Conservation (phyloP, 805 yeast genomes). For the Saturnispora gosingensis region DNA sequence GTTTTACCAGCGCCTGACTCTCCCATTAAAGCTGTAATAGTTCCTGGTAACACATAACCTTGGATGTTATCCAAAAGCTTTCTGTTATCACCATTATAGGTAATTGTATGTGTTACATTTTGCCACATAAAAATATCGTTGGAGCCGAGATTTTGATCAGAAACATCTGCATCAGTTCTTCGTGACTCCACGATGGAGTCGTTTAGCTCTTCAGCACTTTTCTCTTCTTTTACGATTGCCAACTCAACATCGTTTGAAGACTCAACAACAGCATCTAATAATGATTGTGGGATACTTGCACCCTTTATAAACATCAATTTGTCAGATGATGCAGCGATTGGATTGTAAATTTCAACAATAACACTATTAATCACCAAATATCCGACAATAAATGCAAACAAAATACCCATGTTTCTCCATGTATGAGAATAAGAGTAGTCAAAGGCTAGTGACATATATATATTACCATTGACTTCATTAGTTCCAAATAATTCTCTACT, state of each 20-base stretch:
- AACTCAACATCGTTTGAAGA: slow-evolving; percentile 54
- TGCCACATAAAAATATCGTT: slow-evolving; percentile 54
- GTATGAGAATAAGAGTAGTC: slow-evolving; percentile 47
- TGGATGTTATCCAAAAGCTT: slow-evolving; percentile 36
- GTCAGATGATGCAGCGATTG: slow-evolving; percentile 26
- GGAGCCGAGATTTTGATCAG: slow-evolving; percentile 27
- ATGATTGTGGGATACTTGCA: slow-evolving; percentile 19
- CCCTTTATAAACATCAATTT: slow-evolving; percentile 25
- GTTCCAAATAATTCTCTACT: slow-evolving; percentile 16
- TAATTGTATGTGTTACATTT: slow-evolving; percentile 48
- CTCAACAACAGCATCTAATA: slow-evolving; percentile 38
- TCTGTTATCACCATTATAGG: slow-evolving; percentile 33
- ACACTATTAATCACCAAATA: slow-evolving; percentile 27
- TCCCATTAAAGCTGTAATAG: slow-evolving; percentile 53
- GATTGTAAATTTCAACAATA: slow-evolving; percentile 26
- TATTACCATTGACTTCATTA: slow-evolving; percentile 41
- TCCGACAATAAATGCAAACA: slow-evolving; percentile 34
- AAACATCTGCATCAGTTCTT: background rate
- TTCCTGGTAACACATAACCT: slow-evolving; percentile 43
- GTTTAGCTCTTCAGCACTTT: background rate
- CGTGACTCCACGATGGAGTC: slow-evolving; percentile 3
- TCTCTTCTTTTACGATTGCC: slow-evolving; percentile 15
- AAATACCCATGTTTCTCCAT: slow-evolving; percentile 72
- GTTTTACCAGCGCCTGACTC: slow-evolving; percentile 62
- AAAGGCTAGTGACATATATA: slow-evolving; percentile 36